These are phyloP conservation scores for Cyclostephanos invisitatus DNA, from an alignment of 108 stramenopile species.

Conservation along the genomic window DNA sequence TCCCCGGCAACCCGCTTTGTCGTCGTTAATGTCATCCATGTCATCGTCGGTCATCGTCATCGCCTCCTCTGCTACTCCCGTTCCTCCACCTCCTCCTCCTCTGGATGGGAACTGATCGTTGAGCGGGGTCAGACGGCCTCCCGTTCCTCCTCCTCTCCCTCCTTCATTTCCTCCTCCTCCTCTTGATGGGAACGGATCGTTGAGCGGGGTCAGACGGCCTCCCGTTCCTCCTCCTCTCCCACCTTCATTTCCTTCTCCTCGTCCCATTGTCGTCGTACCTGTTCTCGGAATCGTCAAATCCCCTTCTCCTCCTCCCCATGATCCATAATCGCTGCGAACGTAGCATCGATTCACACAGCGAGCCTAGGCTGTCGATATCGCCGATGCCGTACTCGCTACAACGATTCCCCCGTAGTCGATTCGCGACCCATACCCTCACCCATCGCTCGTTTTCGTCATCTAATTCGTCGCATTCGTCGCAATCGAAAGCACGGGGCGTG, in stretches of 20 bases:
- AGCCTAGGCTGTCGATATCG: slow-evolving; percentile 29
- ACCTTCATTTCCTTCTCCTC: neutral
- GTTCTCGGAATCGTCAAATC: neutral
- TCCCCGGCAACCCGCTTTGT: too few relatives aligned
- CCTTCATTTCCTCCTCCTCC: too few relatives aligned
- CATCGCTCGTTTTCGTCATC: slow-evolving; percentile 5
- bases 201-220: too few relatives aligned
- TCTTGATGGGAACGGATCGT: too few relatives aligned
- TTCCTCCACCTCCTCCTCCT: slow-evolving; percentile 13
- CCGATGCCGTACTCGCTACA: neutral
- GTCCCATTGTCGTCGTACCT: slow-evolving; percentile 20
- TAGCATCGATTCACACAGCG: slow-evolving; percentile 20
- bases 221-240: neutral
- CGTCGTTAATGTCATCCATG: slow-evolving; percentile 6
- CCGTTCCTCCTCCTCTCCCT: neutral
- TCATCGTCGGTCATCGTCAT: slow-evolving; percentile 21
- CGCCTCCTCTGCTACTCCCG: slow-evolving; percentile 5
- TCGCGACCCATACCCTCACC: neutral
- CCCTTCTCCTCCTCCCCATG: neutral
- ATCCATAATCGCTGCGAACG: neutral
- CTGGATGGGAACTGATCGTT: too few relatives aligned
- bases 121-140: too few relatives aligned
- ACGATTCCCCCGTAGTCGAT: neutral
- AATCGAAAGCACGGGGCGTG: slow-evolving; percentile 7
- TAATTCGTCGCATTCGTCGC: neutral